Evolutionary conservation across 164 flowering plant genomes (phyloP).

Genomic region (Litsea cubeba): DNA sequence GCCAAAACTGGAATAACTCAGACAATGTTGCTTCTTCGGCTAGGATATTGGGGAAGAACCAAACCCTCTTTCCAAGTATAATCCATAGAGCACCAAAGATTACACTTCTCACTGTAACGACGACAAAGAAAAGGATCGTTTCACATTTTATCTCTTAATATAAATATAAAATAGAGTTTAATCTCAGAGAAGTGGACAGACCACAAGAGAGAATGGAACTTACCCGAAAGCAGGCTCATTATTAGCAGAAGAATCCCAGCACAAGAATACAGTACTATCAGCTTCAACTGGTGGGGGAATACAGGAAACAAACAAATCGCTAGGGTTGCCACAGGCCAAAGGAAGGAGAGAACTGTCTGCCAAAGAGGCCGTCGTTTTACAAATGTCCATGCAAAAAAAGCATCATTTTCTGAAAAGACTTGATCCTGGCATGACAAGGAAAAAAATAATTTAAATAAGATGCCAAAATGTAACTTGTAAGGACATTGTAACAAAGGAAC

Average conservation of each 20-base stretch:
- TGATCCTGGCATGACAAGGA: conserved; percentile 64
- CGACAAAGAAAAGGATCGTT: background rate
- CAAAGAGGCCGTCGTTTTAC: conserved; percentile 77
- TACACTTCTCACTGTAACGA: conserved; percentile 66
- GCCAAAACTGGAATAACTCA: conserved; percentile 93
- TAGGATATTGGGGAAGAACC: conserved; percentile 97
- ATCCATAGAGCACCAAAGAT: conserved; percentile 77
- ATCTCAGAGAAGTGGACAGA: background rate
- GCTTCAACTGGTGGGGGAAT: conserved; percentile 84
- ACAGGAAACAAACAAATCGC: conserved; percentile 99
- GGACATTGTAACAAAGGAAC: conserved; percentile 1
- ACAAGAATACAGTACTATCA: conserved; percentile 77
- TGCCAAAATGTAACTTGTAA: background rate
- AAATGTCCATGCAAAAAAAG: conserved; percentile 96
- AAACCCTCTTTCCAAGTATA: conserved; percentile 76
- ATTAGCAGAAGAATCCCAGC: conserved; percentile 82
- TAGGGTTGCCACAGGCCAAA: conserved; percentile 90
- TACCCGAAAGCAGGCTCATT: conserved; percentile 60
- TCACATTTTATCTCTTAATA: background rate
- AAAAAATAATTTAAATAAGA: background rate
- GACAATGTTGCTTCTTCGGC: conserved; percentile 95
- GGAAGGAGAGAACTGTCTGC: conserved; percentile 95
- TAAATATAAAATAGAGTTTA: background rate
- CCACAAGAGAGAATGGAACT: conserved; percentile 24
- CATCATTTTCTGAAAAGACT: conserved; percentile 87